phyloP scores from a whole-genome alignment of 495 filamentous ascomycete species.

The Tuber aestivum region DNA sequence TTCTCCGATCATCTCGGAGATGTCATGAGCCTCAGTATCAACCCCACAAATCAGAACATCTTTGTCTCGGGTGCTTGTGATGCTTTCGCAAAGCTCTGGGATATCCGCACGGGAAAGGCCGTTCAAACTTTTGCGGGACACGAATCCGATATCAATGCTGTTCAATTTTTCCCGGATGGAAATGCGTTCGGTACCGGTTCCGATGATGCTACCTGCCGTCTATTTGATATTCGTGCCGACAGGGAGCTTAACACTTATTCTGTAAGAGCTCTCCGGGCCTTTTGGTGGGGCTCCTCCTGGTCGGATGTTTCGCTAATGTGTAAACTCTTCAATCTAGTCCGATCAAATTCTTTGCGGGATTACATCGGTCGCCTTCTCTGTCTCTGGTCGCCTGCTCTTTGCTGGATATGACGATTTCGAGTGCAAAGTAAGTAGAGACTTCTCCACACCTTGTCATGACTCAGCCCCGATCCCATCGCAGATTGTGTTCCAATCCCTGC shows the following conservation, averaged over 20 bases:
- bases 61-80: constrained; percentile 98
- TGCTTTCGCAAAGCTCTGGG: constrained; percentile 97
- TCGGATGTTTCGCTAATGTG: constrained; percentile 4
- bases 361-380: constrained; percentile 95
- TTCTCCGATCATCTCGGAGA: constrained; percentile 98
- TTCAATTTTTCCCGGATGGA: constrained; percentile 98
- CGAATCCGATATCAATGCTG: constrained; percentile 98
- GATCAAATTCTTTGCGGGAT: constrained; percentile 97
- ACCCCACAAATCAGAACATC: constrained; percentile 96
- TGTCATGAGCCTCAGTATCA: constrained; percentile 99
- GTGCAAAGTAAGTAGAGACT: constrained; percentile 75
- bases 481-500: neutral
- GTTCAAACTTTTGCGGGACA: constrained; percentile 98
- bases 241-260: constrained; percentile 94
- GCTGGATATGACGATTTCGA: constrained; percentile 99
- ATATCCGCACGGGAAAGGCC: constrained; percentile 96
- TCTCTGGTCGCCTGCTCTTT: constrained; percentile 91
- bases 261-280: constrained; percentile 52
- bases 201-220: constrained; percentile 92
- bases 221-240: constrained; percentile 97
- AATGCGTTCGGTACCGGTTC: constrained; percentile 98
- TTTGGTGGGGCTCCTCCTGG: constrained; percentile 15
- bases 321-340: constrained; percentile 54
- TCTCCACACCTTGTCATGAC: neutral
- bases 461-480: neutral